Evolutionary conservation across 108 stramenopile species (phyloP), one percentile per base, ranked within the genome.

Genomic region (Mediolabrus comicus): DNA sequence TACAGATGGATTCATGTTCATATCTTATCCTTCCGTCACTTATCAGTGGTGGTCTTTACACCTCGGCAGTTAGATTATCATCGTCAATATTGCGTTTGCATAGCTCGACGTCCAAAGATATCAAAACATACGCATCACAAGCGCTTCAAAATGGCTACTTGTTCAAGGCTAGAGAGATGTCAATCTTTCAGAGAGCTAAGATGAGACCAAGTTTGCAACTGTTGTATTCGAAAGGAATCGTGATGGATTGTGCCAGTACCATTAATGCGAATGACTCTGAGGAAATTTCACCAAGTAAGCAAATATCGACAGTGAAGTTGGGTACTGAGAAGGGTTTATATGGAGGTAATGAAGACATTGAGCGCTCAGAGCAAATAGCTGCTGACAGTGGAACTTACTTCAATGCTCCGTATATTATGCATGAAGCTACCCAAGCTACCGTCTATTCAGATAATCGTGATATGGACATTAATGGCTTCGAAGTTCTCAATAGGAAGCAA

Each of bases 1-100:
- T 93, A 22, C 92, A 93, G 62, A 62, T 84, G 13, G 92, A 93
- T 58, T 89, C 92, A 2, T 93, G 92, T 39, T 74, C 75, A 12
- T 93, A 84, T 59, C 66, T 84, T 27, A 86, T 90, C 46, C 56
- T 88, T 9, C 87, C 88, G 2, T 39, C 75, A 26, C 76, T 93
- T 10, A 27, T 85, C 19, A 62, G 71, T 16, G 85, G 86, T 38
- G 92, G 92, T 34, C 72, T 90, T 24, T 93, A 90, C 73, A 83
- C 80, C 9, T 84, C 88, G 61, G 86, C 81, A 3, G 52, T 89
- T n/a, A 41, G 65, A n/a, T 65, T 84, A 4, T 80, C 79, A 34
- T 69, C 78, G 16, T 65, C 74, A 24, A 67, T 89, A 13, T 51
- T 93, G 25, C 58, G 82, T 19, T 77, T 93, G 61, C 92, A 93